These are phyloP conservation scores for Kwoniella shivajii DNA, from an alignment of 1,284 basidiomycete genomes.

Conservation along the genomic window DNA sequence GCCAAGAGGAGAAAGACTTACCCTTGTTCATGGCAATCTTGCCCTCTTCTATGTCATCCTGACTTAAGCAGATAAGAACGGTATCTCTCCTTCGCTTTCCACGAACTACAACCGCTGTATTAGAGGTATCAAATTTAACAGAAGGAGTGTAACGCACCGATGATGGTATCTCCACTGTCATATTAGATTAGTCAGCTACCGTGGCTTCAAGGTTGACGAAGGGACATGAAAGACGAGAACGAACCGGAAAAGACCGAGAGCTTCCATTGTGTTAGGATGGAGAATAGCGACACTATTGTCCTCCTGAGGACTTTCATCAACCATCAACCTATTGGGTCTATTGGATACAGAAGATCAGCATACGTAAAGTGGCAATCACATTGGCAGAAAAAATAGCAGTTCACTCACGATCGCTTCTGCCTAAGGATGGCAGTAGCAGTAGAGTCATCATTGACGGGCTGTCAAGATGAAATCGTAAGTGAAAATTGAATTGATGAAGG, in stretches of 20 bases:
- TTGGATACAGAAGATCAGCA: not conserved
- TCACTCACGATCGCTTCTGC: slow-evolving; percentile 92
- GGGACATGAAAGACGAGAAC: slow-evolving; percentile 21
- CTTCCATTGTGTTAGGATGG: slow-evolving; percentile 96
- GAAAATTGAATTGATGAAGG: not conserved
- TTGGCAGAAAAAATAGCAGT: not conserved
- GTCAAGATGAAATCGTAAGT: not conserved
- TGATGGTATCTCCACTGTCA: slow-evolving; percentile 48
- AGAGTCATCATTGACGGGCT: slow-evolving; percentile 47
- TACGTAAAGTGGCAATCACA: not conserved
- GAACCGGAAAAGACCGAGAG: slow-evolving; percentile 87
- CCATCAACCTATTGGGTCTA: slow-evolving; percentile 91
- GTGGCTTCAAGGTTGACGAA: not conserved
- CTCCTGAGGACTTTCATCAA: slow-evolving; percentile 86
- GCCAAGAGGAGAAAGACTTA: slow-evolving; percentile 26
- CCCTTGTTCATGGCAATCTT: slow-evolving; percentile 97
- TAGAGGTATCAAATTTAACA: slow-evolving; percentile 33
- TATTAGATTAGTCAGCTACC: slow-evolving; percentile 8
- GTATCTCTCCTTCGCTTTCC: slow-evolving; percentile 96
- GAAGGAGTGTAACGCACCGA: slow-evolving; percentile 30
- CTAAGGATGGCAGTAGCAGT: slow-evolving; percentile 90
- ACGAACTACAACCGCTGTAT: slow-evolving; percentile 54
- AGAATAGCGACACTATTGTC: slow-evolving; percentile 89
- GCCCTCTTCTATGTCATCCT: slow-evolving; percentile 95
- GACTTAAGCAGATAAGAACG: slow-evolving; percentile 91